Conservation (phyloP, 2,329 filamentous ascomycete genomes). For the Botrytis deweyae region DNA sequence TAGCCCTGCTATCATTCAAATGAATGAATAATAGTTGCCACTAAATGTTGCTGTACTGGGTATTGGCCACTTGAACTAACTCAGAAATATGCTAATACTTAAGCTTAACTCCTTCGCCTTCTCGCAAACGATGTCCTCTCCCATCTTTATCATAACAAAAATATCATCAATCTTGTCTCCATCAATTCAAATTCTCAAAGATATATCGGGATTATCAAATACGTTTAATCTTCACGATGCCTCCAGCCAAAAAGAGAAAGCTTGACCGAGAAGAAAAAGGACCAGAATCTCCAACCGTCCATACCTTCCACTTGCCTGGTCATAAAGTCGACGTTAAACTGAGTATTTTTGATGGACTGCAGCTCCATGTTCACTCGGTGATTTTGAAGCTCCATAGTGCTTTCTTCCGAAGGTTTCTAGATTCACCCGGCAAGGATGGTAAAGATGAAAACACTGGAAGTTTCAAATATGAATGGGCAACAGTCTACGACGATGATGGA, state of each 20-base stretch:
- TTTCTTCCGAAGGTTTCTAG: neutral
- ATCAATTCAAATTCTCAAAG: too few relatives aligned
- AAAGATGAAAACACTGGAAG: neutral
- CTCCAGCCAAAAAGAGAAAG: neutral
- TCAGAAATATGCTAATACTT: neutral
- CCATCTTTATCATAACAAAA: neutral
- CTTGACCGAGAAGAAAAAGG: neutral
- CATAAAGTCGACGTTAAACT: neutral
- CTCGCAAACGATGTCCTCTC: neutral
- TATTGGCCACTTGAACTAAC: neutral
- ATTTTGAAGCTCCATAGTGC: neutral
- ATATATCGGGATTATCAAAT: neutral
- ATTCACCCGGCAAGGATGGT: neutral
- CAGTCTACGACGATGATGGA: neutral
- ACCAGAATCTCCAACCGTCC: neutral
- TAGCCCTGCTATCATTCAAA: neutral
- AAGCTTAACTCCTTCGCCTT: neutral
- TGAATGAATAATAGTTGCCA: neutral
- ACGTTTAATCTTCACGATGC: neutral
- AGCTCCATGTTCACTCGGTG: neutral
- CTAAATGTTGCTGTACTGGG: neutral
- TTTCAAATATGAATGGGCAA: neutral
- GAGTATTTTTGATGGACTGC: neutral
- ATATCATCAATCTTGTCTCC: neutral
- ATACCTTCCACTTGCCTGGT: neutral